Conservation (phyloP, 2,329 filamentous ascomycete genomes). For the Drechslerella dactyloides region DNA sequence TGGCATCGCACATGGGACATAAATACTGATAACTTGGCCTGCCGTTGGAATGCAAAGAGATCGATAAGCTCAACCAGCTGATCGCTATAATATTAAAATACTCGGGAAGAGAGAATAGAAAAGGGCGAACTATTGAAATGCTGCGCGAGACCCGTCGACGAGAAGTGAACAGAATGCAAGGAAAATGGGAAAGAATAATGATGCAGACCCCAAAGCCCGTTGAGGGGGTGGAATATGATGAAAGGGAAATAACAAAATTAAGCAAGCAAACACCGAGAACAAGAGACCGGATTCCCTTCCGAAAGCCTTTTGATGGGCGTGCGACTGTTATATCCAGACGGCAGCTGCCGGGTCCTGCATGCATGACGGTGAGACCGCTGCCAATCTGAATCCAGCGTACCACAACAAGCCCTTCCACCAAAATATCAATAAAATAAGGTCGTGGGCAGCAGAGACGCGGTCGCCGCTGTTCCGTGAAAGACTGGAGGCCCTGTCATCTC, state of each 20-base stretch:
- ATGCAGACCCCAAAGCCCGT: neutral
- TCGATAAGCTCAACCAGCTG: conserved; percentile 8
- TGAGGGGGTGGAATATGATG: neutral
- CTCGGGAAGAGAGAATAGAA: conserved; percentile 5
- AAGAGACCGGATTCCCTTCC: neutral
- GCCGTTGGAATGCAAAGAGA: neutral
- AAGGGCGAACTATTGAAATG: neutral
- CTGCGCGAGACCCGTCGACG: conserved; percentile 17
- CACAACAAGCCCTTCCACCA: conserved; percentile 14
- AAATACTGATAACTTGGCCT: neutral
- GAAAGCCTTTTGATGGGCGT: conserved; percentile 24
- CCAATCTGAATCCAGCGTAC: conserved; percentile 34
- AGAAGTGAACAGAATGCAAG: conserved; percentile 11
- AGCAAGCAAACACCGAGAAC: neutral
- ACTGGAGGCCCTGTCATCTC: conserved; percentile 26
- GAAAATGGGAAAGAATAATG: neutral
- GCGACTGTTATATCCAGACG: conserved; percentile 48
- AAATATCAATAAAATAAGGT: conserved; percentile 25
- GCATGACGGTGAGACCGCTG: conserved; percentile 35
- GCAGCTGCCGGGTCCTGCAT: conserved; percentile 18
- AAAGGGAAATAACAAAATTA: neutral
- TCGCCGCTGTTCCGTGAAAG: conserved; percentile 41
- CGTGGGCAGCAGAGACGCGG: conserved; percentile 10
- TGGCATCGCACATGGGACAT: neutral
- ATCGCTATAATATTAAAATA: neutral